Evolutionary conservation across 345 rosid genomes (phyloP), one percentile per base, ranked within the genome.

Genomic region (Linum tenue): DNA sequence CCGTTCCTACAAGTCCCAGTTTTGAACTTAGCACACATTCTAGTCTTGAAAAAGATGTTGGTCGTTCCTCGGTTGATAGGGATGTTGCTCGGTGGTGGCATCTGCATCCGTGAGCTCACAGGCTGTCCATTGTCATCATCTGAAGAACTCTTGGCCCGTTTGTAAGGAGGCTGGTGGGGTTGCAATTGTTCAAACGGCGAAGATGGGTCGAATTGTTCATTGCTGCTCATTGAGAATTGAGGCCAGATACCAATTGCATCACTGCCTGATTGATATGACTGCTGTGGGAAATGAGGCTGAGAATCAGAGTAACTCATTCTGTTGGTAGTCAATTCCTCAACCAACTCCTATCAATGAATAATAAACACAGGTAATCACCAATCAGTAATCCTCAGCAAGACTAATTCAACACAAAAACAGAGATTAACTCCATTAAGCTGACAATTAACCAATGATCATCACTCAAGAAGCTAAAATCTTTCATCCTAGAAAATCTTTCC

Each of bases 41-140:
- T 84, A 3, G 97, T 94, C 81, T 94, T 94, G 72, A 83, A 94
- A 83, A 88, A 94, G 35, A 94, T 94, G 66, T 87, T 90, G 37
- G 76, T 80, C 1, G 80, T 71, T 10, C 96, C 99, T 78, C 76
- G 84, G 38, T 88, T 86, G 64, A 83, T 70, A 55, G 83, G 75
- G 42, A 79, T 83, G 73, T 69, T 80, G 62, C 64, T 68, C 51
- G 59, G 63, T 75, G 22, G 56, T 69, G 59, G 63, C 77, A 36
- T 22, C 31, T 22, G 31, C 31, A 22, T 60, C 72, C 73, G 69
- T 37, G 76, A 68, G 60, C 63, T 74, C 62, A 57, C 37, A 56
- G 62, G 68, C 68, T 76, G 8, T 75, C 31, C 38, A 17, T 73
- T 60, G 56, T 67, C 48, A 66, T 60, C 79, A 15, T 88, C 97